Evolutionary conservation across 768 basidiomycete genomes (phyloP), one percentile per base, ranked within the genome.

Genomic region (Paxillus rubicundulus): DNA sequence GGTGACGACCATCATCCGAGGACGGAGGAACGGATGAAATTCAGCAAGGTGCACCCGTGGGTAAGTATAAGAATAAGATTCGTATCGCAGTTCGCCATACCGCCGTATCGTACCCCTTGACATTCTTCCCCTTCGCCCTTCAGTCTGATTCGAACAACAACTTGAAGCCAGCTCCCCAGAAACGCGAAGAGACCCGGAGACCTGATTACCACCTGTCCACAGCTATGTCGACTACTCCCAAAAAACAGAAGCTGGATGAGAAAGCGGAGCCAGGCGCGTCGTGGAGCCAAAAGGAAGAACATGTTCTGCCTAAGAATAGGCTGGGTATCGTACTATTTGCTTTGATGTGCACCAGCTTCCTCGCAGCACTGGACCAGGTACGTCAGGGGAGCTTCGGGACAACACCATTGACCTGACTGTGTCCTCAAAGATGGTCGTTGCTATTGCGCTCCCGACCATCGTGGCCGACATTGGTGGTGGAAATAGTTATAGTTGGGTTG

Each of bases 371-470:
- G 37, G 84, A 86, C 61, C 82, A 86, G 71, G 84, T 82, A 52
- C 30, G 57, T 54, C 2, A 10, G 3, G 16, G 14, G 63, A n/a
- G 57, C 9, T 28, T 36, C 17, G 37, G 1, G 13, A 16, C 17
- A 28, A 12, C 14, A 9, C 2, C 17, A n/a, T 18, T 12, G 28
- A 9, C 10, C 38, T 33, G 46, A 47, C 44, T 37, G 50, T 41
- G 16, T 38, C 12, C 28, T 18, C 34, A 12, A 30, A 84, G 82
- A 84, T 82, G 14, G 84, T 85, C 52, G 82, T 88, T 10, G 81
- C 86, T 9, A 88, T 87, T 7, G 87, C 87, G n/a, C 69, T 89
- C 27, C 87, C 87, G 1, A 87, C 85, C 0, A 89, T 90, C 45
- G 83, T 87, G 12, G 66, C 61, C 17, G 64, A 85, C 20, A 75